Evolutionary conservation across 768 basidiomycete species (phyloP).

Genomic region (Suillus brevipes): DNA sequence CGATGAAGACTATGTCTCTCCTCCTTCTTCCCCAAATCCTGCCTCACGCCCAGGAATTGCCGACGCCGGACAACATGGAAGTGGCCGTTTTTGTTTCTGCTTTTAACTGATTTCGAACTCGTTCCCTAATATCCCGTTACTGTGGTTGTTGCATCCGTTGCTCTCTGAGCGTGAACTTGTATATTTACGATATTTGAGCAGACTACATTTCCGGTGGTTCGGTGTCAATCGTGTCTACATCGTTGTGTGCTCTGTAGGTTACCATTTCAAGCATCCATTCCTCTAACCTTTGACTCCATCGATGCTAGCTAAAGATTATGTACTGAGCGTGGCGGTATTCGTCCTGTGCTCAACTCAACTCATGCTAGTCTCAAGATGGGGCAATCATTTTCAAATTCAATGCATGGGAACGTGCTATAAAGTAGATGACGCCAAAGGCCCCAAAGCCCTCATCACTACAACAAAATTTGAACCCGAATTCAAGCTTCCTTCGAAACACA

Average conservation of each 20-base stretch:
- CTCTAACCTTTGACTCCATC: neutral
- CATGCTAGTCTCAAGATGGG: neutral
- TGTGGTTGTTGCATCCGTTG: neutral
- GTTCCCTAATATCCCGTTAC: neutral
- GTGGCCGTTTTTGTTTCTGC: neutral
- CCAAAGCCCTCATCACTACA: slow-evolving; percentile 21
- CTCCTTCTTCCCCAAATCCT: neutral
- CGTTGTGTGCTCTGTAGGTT: no score
- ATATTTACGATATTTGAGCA: no score
- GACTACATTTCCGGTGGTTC: no score
- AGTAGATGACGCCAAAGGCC: neutral
- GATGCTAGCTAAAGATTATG: no score
- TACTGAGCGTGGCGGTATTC: neutral
- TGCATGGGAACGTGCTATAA: neutral
- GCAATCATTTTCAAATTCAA: neutral
- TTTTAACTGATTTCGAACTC: slow-evolving; percentile 8
- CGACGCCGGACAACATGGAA: neutral
- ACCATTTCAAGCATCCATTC: no score
- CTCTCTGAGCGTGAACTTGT: neutral
- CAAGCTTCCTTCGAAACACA: slow-evolving; percentile 38
- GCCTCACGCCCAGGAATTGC: neutral
- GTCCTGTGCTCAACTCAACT: neutral
- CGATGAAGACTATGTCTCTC: neutral
- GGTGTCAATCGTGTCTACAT: no score
- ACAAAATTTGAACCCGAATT: slow-evolving; percentile 58